These are phyloP conservation scores for Cinnamomum micranthum DNA, from an alignment of 164 flowering plant genomes.

Conservation along the genomic window DNA sequence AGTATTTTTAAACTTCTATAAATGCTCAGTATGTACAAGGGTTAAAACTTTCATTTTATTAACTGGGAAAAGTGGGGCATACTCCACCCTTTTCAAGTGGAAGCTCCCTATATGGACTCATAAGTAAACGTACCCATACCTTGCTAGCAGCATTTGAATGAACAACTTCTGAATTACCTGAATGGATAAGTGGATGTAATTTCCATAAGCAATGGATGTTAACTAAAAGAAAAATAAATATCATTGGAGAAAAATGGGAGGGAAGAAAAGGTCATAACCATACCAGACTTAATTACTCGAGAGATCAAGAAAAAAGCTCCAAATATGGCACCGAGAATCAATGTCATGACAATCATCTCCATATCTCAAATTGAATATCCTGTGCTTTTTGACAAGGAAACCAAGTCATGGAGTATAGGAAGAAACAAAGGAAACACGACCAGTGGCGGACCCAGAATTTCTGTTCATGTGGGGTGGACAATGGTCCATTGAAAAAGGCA, in stretches of 20 bases:
- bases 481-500: too few species aligned
- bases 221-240: not conserved
- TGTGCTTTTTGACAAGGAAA: slow-evolving; percentile 3
- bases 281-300: slow-evolving; percentile 20
- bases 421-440: not conserved
- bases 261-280: not conserved
- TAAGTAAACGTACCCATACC: slow-evolving; percentile 9
- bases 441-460: too few species aligned
- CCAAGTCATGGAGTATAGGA: not conserved
- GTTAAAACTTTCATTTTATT: too few species aligned
- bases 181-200: not conserved
- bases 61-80: too few species aligned
- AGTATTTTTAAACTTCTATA: too few species aligned
- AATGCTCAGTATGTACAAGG: too few species aligned
- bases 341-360: slow-evolving; percentile 33
- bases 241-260: not conserved
- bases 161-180: slow-evolving; percentile 13
- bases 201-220: not conserved
- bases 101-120: too few species aligned
- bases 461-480: too few species aligned
- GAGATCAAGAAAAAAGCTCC: slow-evolving; percentile 40
- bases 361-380: slow-evolving; percentile 24
- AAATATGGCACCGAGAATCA: slow-evolving; percentile 38
- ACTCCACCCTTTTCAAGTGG: not conserved
- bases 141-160: slow-evolving; percentile 5